Percentiles rank a stretch among this genome's conserved stretches.
These are phyloP conservation scores for Wallacemonas sp. DNA, from an alignment of 208 protist genomes.

Conservation along the genomic window DNA sequence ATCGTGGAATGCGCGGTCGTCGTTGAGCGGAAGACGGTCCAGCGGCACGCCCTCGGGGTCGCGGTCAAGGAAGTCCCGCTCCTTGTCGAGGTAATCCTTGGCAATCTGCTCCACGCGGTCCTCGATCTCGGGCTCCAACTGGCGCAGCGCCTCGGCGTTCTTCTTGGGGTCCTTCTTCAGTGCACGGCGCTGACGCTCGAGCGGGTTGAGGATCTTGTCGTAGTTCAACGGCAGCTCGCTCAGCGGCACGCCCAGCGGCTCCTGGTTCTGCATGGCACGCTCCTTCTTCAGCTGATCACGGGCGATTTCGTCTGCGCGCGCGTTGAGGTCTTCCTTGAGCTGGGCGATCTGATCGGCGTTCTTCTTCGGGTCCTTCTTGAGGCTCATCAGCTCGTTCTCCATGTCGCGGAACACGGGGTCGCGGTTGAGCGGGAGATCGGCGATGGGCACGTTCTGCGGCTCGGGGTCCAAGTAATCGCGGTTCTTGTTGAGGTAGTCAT, in stretches of 20 bases:
- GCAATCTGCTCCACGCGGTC: conserved; percentile 64
- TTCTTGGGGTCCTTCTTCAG: conserved; percentile 64
- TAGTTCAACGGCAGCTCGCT: conserved; percentile 68
- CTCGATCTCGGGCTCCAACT: conserved; percentile 60
- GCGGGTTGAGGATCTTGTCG: conserved; percentile 52
- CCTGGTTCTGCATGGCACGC: conserved; percentile 63
- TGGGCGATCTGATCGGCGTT: conserved; percentile 59
- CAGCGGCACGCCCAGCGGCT: conserved; percentile 67
- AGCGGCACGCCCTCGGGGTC: conserved; percentile 64
- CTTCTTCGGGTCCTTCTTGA: conserved; percentile 51
- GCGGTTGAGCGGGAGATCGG: conserved; percentile 59
- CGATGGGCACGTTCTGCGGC: conserved; percentile 62
- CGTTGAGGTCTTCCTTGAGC: conserved; percentile 68
- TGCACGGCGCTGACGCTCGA: conserved; percentile 70
- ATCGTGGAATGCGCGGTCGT: conserved; percentile 59
- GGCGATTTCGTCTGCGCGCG: conserved; percentile 59
- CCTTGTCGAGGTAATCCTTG: conserved; percentile 63
- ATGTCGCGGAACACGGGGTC: conserved; percentile 76
- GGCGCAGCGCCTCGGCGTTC: conserved; percentile 52
- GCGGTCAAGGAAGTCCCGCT: conserved; percentile 68
- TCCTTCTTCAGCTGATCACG: conserved; percentile 63
- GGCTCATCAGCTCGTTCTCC: conserved; percentile 63
- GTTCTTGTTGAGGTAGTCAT: conserved; percentile 59
- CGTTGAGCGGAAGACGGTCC: conserved; percentile 46
- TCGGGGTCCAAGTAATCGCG: conserved; percentile 66